A percentile compares a stretch with the other conserved stretches of the same genome.
Evolutionary conservation across 2,329 filamentous ascomycete genomes (phyloP).

Genomic region (Ambrosiella cleistominuta): DNA sequence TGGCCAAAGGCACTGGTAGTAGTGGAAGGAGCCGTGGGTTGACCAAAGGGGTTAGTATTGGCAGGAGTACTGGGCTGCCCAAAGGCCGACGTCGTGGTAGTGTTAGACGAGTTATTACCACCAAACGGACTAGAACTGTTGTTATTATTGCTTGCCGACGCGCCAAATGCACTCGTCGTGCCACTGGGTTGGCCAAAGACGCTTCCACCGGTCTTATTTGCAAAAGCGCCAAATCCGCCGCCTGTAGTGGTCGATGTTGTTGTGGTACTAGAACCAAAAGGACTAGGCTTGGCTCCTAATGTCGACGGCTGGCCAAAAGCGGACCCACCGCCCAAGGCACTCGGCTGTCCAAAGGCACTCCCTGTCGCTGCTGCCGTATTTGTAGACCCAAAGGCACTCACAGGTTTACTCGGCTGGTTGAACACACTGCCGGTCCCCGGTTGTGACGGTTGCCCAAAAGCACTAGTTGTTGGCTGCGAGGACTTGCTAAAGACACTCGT

Average conservation of each 20-base stretch:
- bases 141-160: slow-evolving; percentile 18
- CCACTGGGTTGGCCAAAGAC: slow-evolving; percentile 24
- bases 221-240: slow-evolving; percentile 19
- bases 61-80: slow-evolving; percentile 18
- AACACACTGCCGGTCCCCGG: slow-evolving; percentile 18
- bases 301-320: slow-evolving; percentile 18
- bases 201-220: slow-evolving; percentile 15
- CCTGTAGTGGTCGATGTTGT: slow-evolving; percentile 11
- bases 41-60: slow-evolving; percentile 23
- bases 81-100: slow-evolving; percentile 16
- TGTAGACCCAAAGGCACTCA: slow-evolving; percentile 24
- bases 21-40: slow-evolving; percentile 15
- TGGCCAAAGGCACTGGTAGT: slow-evolving; percentile 3
- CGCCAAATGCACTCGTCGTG: slow-evolving; percentile 12
- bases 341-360: slow-evolving; percentile 19
- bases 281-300: slow-evolving; percentile 6
- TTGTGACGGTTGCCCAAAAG: slow-evolving; percentile 24
- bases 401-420: slow-evolving; percentile 19
- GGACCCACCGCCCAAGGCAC: slow-evolving; percentile 18
- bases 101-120: neutral
- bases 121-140: slow-evolving; percentile 14
- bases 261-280: slow-evolving; percentile 11
- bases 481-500: slow-evolving; percentile 23
- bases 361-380: slow-evolving; percentile 21
- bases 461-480: slow-evolving; percentile 21